phyloP scores from a whole-genome alignment of 352 stramenopile species.

The Phytophthora vignae region DNA sequence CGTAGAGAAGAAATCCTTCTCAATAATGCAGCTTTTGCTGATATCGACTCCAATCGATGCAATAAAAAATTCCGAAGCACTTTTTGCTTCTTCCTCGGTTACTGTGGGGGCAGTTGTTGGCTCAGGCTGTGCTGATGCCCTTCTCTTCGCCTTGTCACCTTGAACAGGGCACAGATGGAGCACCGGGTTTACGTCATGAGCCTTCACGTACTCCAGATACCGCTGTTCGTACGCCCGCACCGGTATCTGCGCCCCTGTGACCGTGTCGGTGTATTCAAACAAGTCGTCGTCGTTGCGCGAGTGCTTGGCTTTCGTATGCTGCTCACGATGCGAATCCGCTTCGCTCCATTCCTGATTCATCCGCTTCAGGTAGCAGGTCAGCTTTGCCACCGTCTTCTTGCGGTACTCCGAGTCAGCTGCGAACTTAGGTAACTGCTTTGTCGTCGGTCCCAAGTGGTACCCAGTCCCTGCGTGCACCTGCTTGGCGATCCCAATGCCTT shows the following conservation, averaged over 20 bases:
- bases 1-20: conserved; percentile 41
- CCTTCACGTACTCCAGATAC: conserved; percentile 56
- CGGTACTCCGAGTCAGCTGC: conserved; percentile 48
- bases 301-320: conserved; percentile 43
- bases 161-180: conserved; percentile 38
- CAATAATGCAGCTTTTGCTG: conserved; percentile 51
- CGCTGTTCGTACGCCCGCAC: conserved; percentile 49
- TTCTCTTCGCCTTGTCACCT: background rate
- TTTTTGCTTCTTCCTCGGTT: background rate
- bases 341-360: conserved; percentile 66
- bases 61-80: conserved; percentile 11
- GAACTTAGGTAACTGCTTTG: conserved; percentile 46
- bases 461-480: conserved; percentile 51
- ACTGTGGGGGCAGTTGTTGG: too few species aligned
- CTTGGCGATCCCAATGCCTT: conserved; percentile 53
- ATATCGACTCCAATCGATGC: conserved; percentile 48
- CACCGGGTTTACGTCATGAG: conserved; percentile 42
- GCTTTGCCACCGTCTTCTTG: conserved; percentile 47
- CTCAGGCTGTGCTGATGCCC: too few species aligned
- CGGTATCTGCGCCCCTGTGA: conserved; percentile 45
- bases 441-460: conserved; percentile 57
- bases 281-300: conserved; percentile 45
- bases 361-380: conserved; percentile 48
- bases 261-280: conserved; percentile 63
- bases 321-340: conserved; percentile 49